These are phyloP conservation scores for Clathrospora elynae DNA, from an alignment of 2,329 filamentous ascomycete genomes.

Conservation along the genomic window DNA sequence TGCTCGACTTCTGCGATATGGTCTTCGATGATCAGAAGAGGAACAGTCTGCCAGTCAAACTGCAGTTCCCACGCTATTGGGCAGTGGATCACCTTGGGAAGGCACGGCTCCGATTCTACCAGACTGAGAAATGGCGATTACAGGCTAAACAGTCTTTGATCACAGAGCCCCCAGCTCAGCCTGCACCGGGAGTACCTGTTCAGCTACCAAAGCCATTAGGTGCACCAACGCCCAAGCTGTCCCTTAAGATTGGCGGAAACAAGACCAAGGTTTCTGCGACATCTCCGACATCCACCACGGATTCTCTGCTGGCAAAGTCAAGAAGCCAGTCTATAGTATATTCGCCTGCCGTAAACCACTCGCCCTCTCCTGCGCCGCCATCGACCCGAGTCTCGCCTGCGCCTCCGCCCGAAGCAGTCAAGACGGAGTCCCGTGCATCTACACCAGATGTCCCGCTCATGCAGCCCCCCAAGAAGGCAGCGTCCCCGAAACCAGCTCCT, in stretches of 20 bases:
- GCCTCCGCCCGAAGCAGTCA: constrained; percentile 12
- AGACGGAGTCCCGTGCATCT: constrained; percentile 23
- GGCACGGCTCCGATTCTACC: constrained; percentile 44
- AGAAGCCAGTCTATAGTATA: constrained; percentile 21
- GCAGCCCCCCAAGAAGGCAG: constrained; percentile 22
- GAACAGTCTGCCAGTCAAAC: constrained; percentile 55
- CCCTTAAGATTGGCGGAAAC: constrained; percentile 29
- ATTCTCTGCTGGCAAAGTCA: constrained; percentile 12
- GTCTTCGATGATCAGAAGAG: constrained; percentile 57
- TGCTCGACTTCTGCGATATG: constrained; percentile 62
- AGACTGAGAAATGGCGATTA: constrained; percentile 29
- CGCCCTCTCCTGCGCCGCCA: constrained; percentile 21
- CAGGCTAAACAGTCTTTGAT: constrained; percentile 18
- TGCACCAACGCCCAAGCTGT: constrained; percentile 22
- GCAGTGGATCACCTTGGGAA: constrained; percentile 59
- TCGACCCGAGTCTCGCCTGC: constrained; percentile 26
- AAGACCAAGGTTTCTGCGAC: constrained; percentile 17
- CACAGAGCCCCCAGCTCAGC: constrained; percentile 13
- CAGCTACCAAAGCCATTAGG: constrained; percentile 6
- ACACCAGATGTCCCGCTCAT: constrained; percentile 26
- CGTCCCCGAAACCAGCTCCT: constrained; percentile 26
- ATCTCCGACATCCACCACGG: constrained; percentile 21
- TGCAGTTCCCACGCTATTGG: constrained; percentile 65
- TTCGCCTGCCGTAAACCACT: constrained; percentile 24
- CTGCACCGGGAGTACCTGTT: constrained; percentile 13